Evolutionary conservation across 495 filamentous ascomycete species (phyloP).

Genomic region (Talaromyces ruber): DNA sequence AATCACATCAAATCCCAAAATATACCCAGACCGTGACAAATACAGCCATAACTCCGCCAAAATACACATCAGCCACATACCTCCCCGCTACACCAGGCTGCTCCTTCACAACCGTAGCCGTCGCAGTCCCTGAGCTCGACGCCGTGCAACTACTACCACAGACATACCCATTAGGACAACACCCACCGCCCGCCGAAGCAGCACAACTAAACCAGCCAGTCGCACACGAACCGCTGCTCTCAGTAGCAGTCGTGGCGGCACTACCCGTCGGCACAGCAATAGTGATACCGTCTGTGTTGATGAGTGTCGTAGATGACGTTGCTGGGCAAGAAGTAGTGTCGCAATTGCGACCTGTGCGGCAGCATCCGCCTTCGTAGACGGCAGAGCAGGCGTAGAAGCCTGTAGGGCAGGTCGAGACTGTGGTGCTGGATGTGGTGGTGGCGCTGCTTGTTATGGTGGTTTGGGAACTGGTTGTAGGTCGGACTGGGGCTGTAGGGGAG

Average conservation of each 20-base stretch:
- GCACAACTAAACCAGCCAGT: slow-evolving; percentile 72
- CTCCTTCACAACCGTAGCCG: slow-evolving; percentile 51
- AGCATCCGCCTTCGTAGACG: slow-evolving; percentile 64
- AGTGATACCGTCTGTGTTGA: slow-evolving; percentile 55
- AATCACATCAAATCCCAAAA: not conserved
- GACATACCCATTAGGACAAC: slow-evolving; percentile 66
- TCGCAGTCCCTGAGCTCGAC: slow-evolving; percentile 34
- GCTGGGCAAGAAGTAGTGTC: slow-evolving; percentile 62
- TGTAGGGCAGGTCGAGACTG: slow-evolving; percentile 52
- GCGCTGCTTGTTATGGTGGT: slow-evolving; percentile 24
- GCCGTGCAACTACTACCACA: slow-evolving; percentile 70
- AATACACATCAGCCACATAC: not conserved
- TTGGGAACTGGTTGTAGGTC: slow-evolving; percentile 36
- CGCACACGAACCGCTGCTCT: slow-evolving; percentile 43
- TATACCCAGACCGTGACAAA: not conserved
- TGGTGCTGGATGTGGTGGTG: slow-evolving; percentile 23
- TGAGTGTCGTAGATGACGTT: slow-evolving; percentile 46
- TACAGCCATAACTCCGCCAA: not conserved
- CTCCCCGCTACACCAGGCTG: slow-evolving; percentile 18
- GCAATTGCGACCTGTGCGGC: slow-evolving; percentile 76
- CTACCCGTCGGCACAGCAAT: slow-evolving; percentile 53
- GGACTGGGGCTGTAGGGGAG: slow-evolving; percentile 35
- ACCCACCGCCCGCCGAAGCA: slow-evolving; percentile 57
- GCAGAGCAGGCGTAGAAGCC: slow-evolving; percentile 69
- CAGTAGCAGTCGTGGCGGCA: slow-evolving; percentile 20